Evolutionary conservation across 1,284 basidiomycete genomes (phyloP).

Genomic region (Calocybe gambosa): DNA sequence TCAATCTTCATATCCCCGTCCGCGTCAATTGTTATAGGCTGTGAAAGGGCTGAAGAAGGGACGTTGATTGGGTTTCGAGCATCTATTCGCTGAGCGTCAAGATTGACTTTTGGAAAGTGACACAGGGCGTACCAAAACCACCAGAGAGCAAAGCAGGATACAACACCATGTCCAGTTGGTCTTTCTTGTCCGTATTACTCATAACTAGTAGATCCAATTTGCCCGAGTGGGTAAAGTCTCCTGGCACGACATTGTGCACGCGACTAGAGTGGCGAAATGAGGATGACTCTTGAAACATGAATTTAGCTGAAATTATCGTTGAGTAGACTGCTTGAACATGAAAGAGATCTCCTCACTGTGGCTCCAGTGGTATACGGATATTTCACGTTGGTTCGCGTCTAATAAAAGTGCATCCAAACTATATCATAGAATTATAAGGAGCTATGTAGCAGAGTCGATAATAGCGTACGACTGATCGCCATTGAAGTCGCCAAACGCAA

Average conservation of each 20-base stretch:
- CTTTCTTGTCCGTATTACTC: constrained; percentile 47
- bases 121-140: constrained; percentile 55
- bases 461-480: constrained; percentile 85
- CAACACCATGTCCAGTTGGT: constrained; percentile 58
- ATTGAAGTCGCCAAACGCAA: constrained; percentile 93
- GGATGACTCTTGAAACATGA: constrained; percentile 50
- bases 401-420: constrained; percentile 83
- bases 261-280: constrained; percentile 50
- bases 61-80: constrained; percentile 41
- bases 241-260: constrained; percentile 80
- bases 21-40: constrained; percentile 84
- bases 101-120: not conserved
- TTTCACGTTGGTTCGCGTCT: constrained; percentile 62
- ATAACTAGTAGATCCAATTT: constrained; percentile 88
- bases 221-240: constrained; percentile 91
- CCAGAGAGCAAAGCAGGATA: constrained; percentile 60
- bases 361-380: constrained; percentile 80
- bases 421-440: constrained; percentile 3
- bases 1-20: constrained; percentile 88
- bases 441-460: constrained; percentile 7
- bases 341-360: constrained; percentile 51
- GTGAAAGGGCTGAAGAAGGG: constrained; percentile 63
- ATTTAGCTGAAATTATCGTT: constrained; percentile 40
- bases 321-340: not conserved
- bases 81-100: constrained; percentile 22